Percentiles rank a stretch among this genome's conserved stretches.
phyloP scores from a whole-genome alignment of 176 grass and related monocot species.

The Neostapfia colusana region DNA sequence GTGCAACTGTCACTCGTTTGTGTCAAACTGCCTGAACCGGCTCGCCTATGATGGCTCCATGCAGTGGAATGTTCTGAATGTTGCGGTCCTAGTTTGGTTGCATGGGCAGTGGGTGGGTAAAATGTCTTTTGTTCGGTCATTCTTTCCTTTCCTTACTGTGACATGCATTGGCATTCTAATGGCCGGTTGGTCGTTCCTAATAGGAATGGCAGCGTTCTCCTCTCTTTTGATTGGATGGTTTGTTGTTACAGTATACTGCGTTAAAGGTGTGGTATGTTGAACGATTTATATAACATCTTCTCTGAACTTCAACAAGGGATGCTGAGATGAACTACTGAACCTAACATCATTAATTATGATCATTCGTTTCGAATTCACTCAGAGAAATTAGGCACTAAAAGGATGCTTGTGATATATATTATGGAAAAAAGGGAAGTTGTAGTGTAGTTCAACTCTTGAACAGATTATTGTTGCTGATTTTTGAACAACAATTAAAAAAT shows the following conservation, averaged over 20 bases:
- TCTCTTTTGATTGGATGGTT: constrained; percentile 83
- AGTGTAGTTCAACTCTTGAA: too few relatives aligned
- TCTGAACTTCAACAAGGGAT: neutral
- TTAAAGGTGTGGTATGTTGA: constrained; percentile 64
- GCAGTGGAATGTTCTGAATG: constrained; percentile 66
- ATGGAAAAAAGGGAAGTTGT: too few relatives aligned
- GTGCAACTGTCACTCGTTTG: constrained; percentile 85
- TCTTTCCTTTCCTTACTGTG: constrained; percentile 62
- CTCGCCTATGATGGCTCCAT: constrained; percentile 59
- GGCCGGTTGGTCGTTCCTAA: constrained; percentile 80
- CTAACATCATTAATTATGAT: constrained; percentile 6
- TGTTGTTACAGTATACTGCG: constrained; percentile 65
- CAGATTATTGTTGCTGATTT: too few relatives aligned
- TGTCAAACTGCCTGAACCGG: constrained; percentile 66
- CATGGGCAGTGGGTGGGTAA: constrained; percentile 69
- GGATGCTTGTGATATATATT: too few relatives aligned
- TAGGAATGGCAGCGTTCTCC: constrained; percentile 79
- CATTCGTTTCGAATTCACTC: neutral
- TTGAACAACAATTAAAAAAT: too few relatives aligned
- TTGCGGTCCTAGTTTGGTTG: constrained; percentile 67
- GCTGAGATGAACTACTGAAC: constrained; percentile 8
- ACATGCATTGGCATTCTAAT: constrained; percentile 65
- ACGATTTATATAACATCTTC: constrained; percentile 5
- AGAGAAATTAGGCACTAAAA: too few relatives aligned
- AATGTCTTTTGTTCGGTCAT: constrained; percentile 65